Percentiles rank a stretch among this genome's conserved stretches.
These are phyloP conservation scores for Arachis monticola DNA, from an alignment of 331 rosid genomes.

Conservation along the genomic window DNA sequence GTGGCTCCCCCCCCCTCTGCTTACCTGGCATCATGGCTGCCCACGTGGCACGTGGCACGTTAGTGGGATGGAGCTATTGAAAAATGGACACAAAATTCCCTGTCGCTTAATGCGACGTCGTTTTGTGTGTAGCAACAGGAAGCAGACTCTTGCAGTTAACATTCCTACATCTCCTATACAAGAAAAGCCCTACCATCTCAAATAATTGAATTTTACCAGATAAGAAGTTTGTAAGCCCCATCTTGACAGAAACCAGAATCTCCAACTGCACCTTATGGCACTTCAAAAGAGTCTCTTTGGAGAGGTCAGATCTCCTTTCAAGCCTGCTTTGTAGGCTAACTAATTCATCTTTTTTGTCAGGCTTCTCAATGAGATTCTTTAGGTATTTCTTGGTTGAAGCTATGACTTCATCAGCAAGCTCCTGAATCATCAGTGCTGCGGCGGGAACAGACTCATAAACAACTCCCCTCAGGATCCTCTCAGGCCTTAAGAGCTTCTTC, in stretches of 20 bases:
- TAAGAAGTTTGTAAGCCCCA: slow-evolving; percentile 77
- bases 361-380: slow-evolving; percentile 65
- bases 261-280: slow-evolving; percentile 76
- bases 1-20: too few relatives aligned
- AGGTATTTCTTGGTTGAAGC: slow-evolving; percentile 62
- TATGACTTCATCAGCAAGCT: slow-evolving; percentile 69
- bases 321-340: slow-evolving; percentile 66
- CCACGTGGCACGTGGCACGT: too few relatives aligned
- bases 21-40: too few relatives aligned
- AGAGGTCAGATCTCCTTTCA: slow-evolving; percentile 79
- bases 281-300: slow-evolving; percentile 76
- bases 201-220: slow-evolving; percentile 59
- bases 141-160: slow-evolving; percentile 71
- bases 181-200: slow-evolving; percentile 83
- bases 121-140: slow-evolving; percentile 57
- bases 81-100: too few relatives aligned
- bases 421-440: slow-evolving; percentile 68
- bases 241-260: slow-evolving; percentile 73
- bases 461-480: slow-evolving; percentile 68
- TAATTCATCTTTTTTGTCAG: slow-evolving; percentile 84
- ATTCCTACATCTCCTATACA: slow-evolving; percentile 79
- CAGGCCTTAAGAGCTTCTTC: slow-evolving; percentile 64
- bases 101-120: too few relatives aligned
- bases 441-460: slow-evolving; percentile 62
- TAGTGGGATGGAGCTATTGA: too few relatives aligned